Base-by-base conservation (phyloP, 2,329 filamentous ascomycete genomes). In the Botrytis tulipae region DNA sequence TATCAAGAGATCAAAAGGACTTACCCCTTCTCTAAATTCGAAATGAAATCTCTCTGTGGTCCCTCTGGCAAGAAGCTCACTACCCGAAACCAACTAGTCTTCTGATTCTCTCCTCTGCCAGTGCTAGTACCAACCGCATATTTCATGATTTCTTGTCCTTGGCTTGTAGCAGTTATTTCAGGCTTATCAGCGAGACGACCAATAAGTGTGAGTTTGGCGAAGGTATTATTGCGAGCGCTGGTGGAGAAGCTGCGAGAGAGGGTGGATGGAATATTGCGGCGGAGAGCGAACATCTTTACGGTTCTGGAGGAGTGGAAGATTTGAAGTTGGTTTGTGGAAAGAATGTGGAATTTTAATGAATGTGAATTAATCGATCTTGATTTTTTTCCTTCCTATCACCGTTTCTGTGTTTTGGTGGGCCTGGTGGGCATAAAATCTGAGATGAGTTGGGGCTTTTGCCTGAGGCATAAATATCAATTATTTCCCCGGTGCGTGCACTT, bases 31-130 rank as follows among this genome's bases (percentile, higher is more conserved):
- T 90, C 89, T 83, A 98, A 83, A 79, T 84, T 85, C 80, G 93
- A 84, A 78, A 97, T 82, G 80, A 88, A 91, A 76, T 97, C 93
- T 80, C 91, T 90, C 81, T 88, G 86, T 68, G 87, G 83, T 20
- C 92, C 93, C 76, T 93, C 90, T 22, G 85, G 84, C 70, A 84
- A 78, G 82, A 98, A 98, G 84, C 87, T 90, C 48, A 90, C 86
- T 72, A 98, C 86, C 73, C 87, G 87, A 87, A 97, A 98, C 92
- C 93, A 98, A 86, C 91, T 96, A 44, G 92, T 93, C 81, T 90
- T 87, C 80, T 89, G 87, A 83, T 93, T 92, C 25, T 95, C 92
- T 77, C 84, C 85, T 75, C 86, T 84, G 22, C 94, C 94, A 74
- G 82, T 82, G 82, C 85, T 90, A 79, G 90, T 92, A 70, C 89